Evolutionary conservation across 148 eudicot genomes (phyloP).

Genomic region (Diospyros lotus): DNA sequence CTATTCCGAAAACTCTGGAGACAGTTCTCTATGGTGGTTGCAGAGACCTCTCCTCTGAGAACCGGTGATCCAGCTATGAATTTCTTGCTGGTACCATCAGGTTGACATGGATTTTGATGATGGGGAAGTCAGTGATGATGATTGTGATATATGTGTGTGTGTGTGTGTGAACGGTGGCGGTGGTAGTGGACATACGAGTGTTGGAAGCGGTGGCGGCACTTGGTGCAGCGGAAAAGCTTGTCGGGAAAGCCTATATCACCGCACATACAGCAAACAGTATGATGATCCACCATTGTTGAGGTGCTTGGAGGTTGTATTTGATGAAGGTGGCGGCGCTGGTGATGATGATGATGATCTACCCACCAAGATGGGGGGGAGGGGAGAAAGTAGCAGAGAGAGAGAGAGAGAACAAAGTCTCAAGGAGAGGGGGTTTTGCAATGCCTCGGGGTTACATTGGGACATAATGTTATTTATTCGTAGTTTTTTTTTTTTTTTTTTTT

Average conservation of each 20-base stretch:
- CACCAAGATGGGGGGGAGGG: too few species aligned
- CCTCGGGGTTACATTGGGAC: too few species aligned
- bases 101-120: slow-evolving; percentile 1
- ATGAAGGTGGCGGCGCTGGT: too few species aligned
- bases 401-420: too few species aligned
- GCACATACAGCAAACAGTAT: slow-evolving; percentile 58
- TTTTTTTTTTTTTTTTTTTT: too few species aligned
- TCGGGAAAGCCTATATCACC: slow-evolving; percentile 66
- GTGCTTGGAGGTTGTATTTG: background rate
- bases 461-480: too few species aligned
- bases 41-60: background rate
- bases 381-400: too few species aligned
- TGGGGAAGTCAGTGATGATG: background rate
- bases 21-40: background rate
- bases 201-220: slow-evolving; percentile 52
- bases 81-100: background rate
- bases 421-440: too few species aligned
- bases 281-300: slow-evolving; percentile 43
- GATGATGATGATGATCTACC: too few species aligned
- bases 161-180: background rate
- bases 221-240: slow-evolving; percentile 62
- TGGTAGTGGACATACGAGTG: slow-evolving; percentile 47
- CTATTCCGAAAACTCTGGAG: background rate
- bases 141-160: background rate
- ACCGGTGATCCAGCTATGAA: background rate